Evolutionary conservation across 2,329 filamentous ascomycete genomes (phyloP).

Genomic region (Fusarium secorum): DNA sequence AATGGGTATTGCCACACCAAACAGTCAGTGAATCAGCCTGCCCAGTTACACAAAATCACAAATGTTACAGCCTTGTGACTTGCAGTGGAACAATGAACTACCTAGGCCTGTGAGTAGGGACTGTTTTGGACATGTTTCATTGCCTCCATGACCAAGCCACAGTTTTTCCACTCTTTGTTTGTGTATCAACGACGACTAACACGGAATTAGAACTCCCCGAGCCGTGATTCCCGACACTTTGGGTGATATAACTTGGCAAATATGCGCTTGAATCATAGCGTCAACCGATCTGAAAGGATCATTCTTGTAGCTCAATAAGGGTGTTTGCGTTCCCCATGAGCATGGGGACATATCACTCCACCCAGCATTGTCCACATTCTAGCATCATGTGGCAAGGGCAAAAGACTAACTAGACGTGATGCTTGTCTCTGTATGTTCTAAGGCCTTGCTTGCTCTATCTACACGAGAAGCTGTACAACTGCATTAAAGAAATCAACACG

Average conservation of each 20-base stretch:
- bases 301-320: not conserved
- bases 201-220: constrained; percentile 12
- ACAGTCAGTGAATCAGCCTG: constrained; percentile 5
- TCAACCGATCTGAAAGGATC: not conserved
- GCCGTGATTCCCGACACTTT: not conserved
- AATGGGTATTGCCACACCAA: not conserved
- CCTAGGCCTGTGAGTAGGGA: not conserved
- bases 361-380: not conserved
- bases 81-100: not conserved
- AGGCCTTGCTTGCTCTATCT: not conserved
- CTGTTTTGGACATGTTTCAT: constrained; percentile 13
- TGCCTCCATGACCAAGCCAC: constrained; percentile 12
- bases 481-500: not conserved
- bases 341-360: not conserved
- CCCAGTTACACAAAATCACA: not conserved
- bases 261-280: not conserved
- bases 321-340: not conserved
- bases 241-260: not conserved
- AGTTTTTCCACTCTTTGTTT: constrained; percentile 18
- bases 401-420: not conserved
- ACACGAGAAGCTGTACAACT: not conserved
- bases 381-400: not conserved
- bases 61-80: constrained; percentile 5
- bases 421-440: not conserved
- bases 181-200: constrained; percentile 5